Conservation (phyloP, 768 basidiomycete genomes). For the Tremella mesenterica region DNA sequence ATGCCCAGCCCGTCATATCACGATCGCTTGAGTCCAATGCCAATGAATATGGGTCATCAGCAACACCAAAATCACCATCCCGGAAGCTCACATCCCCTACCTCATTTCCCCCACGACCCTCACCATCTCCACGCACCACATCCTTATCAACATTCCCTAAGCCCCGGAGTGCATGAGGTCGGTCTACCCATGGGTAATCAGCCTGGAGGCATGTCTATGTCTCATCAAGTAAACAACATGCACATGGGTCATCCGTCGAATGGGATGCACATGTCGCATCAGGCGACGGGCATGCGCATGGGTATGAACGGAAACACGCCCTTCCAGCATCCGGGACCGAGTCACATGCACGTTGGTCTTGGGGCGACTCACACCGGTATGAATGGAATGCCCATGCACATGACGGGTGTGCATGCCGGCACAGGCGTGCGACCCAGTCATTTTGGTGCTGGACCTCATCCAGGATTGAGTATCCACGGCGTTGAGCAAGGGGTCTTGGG, state of each 20-base stretch:
- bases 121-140: slow-evolving; percentile 2
- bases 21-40: background rate
- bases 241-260: too few species aligned
- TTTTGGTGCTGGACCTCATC: slow-evolving; percentile 45
- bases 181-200: too few species aligned
- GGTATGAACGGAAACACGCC: slow-evolving; percentile 11
- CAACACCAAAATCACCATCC: too few species aligned
- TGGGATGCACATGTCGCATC: slow-evolving; percentile 8
- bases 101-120: background rate
- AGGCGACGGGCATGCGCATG: slow-evolving; percentile 9
- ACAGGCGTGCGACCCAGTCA: too few species aligned
- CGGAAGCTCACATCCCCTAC: background rate
- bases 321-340: slow-evolving; percentile 8
- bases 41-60: background rate
- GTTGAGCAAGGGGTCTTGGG: slow-evolving; percentile 44
- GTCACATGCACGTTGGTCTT: slow-evolving; percentile 25
- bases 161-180: too few species aligned
- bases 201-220: too few species aligned
- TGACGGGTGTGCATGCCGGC: slow-evolving; percentile 44
- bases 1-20: slow-evolving; percentile 11
- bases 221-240: too few species aligned
- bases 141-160: background rate
- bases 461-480: slow-evolving; percentile 24
- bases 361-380: slow-evolving; percentile 22
- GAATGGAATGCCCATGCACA: slow-evolving; percentile 21